These are phyloP conservation scores for Vishniacozyma victoriae DNA, from an alignment of 768 basidiomycete genomes.

Conservation along the genomic window DNA sequence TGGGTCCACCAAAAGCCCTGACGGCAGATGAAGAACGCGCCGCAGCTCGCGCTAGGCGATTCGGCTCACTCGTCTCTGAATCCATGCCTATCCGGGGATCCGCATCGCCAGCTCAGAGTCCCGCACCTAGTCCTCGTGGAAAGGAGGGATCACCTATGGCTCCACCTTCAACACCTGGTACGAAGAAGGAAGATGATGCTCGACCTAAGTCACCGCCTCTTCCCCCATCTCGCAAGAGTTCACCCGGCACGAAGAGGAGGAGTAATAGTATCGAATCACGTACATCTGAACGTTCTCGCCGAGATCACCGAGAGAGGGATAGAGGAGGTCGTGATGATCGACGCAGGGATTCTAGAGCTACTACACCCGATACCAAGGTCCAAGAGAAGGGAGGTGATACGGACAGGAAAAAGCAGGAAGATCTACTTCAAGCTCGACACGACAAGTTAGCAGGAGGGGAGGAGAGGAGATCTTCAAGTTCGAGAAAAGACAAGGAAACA, in stretches of 20 bases:
- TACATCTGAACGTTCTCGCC: constrained; percentile 21
- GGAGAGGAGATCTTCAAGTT: constrained; percentile 7
- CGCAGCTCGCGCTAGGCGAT: constrained; percentile 32
- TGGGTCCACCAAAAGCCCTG: constrained; percentile 30
- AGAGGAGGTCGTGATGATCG: constrained; percentile 1
- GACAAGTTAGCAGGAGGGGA: constrained; percentile 13
- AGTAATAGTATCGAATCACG: constrained; percentile 26
- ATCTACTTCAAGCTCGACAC: constrained; percentile 18
- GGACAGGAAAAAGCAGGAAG: constrained; percentile 21
- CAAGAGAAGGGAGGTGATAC: constrained; percentile 8
- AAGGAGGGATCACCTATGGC: background rate
- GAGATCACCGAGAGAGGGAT: constrained; percentile 14
- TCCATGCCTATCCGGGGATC: constrained; percentile 13
- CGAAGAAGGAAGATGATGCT: background rate
- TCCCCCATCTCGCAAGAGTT: constrained; percentile 4
- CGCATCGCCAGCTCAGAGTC: constrained; percentile 5
- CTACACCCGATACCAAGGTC: background rate
- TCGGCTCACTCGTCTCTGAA: constrained; percentile 20
- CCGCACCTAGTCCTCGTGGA: background rate
- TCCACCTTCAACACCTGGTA: background rate
- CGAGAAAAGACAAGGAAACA: constrained; percentile 5
- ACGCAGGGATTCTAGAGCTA: background rate
- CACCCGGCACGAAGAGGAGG: constrained; percentile 11
- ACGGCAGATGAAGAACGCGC: constrained; percentile 31
- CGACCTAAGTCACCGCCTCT: constrained; percentile 9